Evolutionary conservation across 2,329 filamentous ascomycete species (phyloP).

Genomic region (Chaetomium globosum): DNA sequence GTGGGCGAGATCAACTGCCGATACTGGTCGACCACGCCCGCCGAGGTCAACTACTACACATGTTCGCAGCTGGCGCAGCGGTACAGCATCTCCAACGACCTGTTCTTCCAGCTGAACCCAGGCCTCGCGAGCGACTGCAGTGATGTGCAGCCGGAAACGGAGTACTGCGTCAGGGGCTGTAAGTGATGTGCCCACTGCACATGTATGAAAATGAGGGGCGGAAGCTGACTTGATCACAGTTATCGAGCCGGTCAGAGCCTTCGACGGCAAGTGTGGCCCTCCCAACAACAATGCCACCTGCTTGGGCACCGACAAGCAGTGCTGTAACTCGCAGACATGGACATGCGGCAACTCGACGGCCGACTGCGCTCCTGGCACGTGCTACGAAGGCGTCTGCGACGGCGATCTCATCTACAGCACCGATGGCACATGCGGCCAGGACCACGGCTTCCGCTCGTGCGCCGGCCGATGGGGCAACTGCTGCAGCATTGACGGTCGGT

Average conservation of each 20-base stretch:
- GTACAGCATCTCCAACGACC: slow-evolving; percentile 11
- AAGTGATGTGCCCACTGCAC: slow-evolving; percentile 1
- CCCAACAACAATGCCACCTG: slow-evolving; percentile 42
- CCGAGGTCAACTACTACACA: slow-evolving; percentile 18
- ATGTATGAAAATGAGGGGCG: not conserved
- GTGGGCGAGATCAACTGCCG: slow-evolving; percentile 27
- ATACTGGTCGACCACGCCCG: not conserved
- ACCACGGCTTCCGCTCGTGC: slow-evolving; percentile 40
- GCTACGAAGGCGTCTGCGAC: slow-evolving; percentile 41
- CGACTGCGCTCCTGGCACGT: slow-evolving; percentile 42
- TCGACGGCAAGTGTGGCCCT: slow-evolving; percentile 41
- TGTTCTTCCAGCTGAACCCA: slow-evolving; percentile 23
- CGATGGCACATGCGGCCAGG: slow-evolving; percentile 43
- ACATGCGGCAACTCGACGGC: slow-evolving; percentile 38
- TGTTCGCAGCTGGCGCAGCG: slow-evolving; percentile 12
- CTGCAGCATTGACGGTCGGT: slow-evolving; percentile 37
- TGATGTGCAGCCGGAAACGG: slow-evolving; percentile 13
- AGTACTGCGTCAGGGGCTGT: slow-evolving; percentile 29
- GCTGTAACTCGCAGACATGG: slow-evolving; percentile 42
- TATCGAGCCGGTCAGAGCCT: slow-evolving; percentile 36
- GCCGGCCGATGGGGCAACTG: slow-evolving; percentile 42
- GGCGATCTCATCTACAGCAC: slow-evolving; percentile 40
- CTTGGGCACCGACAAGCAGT: slow-evolving; percentile 38
- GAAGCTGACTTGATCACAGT: slow-evolving; percentile 28
- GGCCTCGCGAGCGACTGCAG: slow-evolving; percentile 15